Base-by-base conservation (phyloP, 208 protist genomes). In the Trypanosoma melophagium region DNA sequence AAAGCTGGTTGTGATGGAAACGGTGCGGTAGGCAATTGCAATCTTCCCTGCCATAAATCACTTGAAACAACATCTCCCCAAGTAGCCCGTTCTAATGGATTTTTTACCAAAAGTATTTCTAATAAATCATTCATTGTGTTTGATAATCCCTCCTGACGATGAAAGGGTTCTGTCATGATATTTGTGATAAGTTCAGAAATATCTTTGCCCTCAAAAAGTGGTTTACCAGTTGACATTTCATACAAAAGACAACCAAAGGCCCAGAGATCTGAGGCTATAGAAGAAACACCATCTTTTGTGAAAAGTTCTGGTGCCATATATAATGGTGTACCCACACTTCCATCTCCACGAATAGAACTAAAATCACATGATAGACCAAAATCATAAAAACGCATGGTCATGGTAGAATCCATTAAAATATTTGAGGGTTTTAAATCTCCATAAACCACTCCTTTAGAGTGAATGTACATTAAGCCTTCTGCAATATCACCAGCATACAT, bases 261-360 rank as follows among this genome's bases (percentile, higher is more conserved):
- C 95, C 96, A 98, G 14, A 98, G 70, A 71, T 98, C 97, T 0
- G 94, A 96, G 35, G 90, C 83, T 31, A 93, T 92, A 44, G 89
- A 96, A 51, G 75, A 68, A 13, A 96, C 69, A 12, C 87, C 86
- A 10, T 63, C 63, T 19, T 57, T 58, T 35, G 87, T 77, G 59
- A 98, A 98, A 16, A 98, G 76, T 71, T 98, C 94, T 7, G 96
- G 96, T 0, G 96, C 93, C 87, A 98, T 98, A 81, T 98, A 98
- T 16, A 86, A 70, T 14, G 94, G 90, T 7, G 89, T 94, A 25
- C 94, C 94, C 12, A 95, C 72, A 47, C 41, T 60, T 38, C 60
- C 70, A 13, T 53, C 66, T 2, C 71, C 38, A 24, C 50, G 25
- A 9, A 54, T 41, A 22, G 67, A 56, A 31, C 53, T 64, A 53